Conservation (phyloP, 1,284 basidiomycete genomes). For the Moesziomyces parantarcticus region DNA sequence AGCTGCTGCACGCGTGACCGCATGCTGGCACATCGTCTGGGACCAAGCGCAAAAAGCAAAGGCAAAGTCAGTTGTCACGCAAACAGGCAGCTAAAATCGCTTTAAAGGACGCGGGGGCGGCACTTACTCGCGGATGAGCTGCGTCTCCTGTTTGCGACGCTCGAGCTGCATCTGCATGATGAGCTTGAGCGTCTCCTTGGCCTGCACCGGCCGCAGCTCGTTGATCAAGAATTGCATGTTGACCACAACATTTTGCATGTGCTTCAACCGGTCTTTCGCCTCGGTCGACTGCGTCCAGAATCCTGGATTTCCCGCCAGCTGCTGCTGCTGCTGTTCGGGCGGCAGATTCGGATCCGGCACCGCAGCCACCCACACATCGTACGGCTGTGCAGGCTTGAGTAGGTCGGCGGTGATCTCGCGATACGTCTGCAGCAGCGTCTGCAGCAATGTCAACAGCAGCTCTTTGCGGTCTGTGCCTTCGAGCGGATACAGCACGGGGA, state of each 20-base stretch:
- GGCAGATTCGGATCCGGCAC: conserved; percentile 31
- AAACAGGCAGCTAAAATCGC: too few species aligned
- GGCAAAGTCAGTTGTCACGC: background rate
- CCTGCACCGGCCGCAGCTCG: conserved; percentile 61
- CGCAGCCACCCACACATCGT: conserved; percentile 52
- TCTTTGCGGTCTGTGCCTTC: conserved; percentile 38
- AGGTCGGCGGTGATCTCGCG: conserved; percentile 54
- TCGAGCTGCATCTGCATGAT: conserved; percentile 56
- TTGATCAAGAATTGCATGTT: conserved; percentile 66
- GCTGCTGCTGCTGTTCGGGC: conserved; percentile 35
- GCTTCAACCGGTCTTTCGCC: conserved; percentile 55
- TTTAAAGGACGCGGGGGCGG: background rate
- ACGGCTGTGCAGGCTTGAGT: conserved; percentile 57
- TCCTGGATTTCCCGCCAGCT: conserved; percentile 32
- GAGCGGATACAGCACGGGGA: conserved; percentile 52
- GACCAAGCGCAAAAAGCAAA: background rate
- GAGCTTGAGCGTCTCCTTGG: conserved; percentile 53
- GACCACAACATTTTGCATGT: conserved; percentile 62
- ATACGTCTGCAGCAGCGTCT: conserved; percentile 65
- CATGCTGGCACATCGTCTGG: conserved; percentile 36
- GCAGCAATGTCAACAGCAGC: conserved; percentile 55
- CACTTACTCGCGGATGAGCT: conserved; percentile 48
- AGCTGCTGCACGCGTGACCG: conserved; percentile 26
- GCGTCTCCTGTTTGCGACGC: conserved; percentile 50
- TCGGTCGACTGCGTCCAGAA: conserved; percentile 52